Base-by-base conservation (phyloP, 2,329 filamentous ascomycete genomes). In the Ophiostoma australiae region DNA sequence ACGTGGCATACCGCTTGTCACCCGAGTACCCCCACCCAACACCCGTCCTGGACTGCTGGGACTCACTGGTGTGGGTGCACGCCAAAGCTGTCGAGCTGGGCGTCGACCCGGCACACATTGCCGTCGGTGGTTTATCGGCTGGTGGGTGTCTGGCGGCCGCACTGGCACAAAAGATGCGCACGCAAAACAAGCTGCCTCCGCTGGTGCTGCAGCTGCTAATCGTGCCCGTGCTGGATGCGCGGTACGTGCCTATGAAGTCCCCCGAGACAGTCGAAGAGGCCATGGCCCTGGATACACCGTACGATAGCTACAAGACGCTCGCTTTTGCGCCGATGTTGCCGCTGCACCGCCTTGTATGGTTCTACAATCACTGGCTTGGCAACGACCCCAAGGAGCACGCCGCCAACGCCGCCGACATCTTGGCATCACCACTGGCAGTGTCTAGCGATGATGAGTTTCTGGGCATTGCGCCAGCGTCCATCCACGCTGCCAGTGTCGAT, bases 21-120 rank as follows among this genome's bases (percentile, higher is more conserved):
- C 85, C 85, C 0, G 84, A 85, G 73, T 77, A 82, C 72, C 79
- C 78, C 8, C 84, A 83, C 73, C 84, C 84, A 0, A 77, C 75
- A 10, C 79, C 81, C 3, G 76, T 84, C 3, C 75, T 83, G 35
- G 84, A 86, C 75, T 72, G 74, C 48, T 76, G 75, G 63, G 63
- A 74, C 4, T 76, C 75, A 1, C 71, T 79, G 27, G 58, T 71
- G 37, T 80, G 78, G 75, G 80, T 81, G 70, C 81, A 82, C 6
- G 69, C 37, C n/a, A 70, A 76, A 74, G 74, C 75, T 0, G 67
- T 13, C n/a, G 71, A 73, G 31, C 67, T 75, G 6, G 67, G 71
- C 39, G 67, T 79, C 52, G 76, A 79, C 72, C 69, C 68, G 2
- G 11, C 58, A 0, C 74, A 76, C 33, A 74, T 79, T 52, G 75